These are phyloP conservation scores for Dothideomycetes sp. DNA, from an alignment of 2,329 filamentous ascomycete species.

Conservation along the genomic window DNA sequence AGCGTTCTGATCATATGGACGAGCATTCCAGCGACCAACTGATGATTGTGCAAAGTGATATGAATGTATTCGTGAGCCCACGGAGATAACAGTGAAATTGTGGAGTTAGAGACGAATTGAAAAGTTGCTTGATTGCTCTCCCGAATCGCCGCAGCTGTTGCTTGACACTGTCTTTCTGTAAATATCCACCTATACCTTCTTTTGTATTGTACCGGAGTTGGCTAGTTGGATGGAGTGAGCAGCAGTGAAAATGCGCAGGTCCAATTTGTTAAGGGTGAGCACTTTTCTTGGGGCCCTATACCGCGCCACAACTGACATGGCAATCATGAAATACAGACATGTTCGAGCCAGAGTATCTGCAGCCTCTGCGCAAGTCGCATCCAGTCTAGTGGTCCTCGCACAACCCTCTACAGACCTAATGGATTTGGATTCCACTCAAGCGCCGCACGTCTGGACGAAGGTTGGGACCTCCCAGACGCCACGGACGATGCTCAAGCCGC, in stretches of 20 bases:
- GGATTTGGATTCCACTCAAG: slow-evolving; percentile 5
- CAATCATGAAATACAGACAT: slow-evolving; percentile 2
- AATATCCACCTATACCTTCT: too few relatives aligned
- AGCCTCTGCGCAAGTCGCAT: slow-evolving; percentile 11
- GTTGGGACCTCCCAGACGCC: not conserved
- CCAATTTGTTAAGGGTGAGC: slow-evolving; percentile 9
- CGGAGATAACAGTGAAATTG: too few relatives aligned
- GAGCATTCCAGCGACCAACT: too few relatives aligned
- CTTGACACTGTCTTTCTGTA: too few relatives aligned
- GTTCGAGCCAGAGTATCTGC: slow-evolving; percentile 13
- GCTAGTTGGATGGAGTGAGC: not conserved
- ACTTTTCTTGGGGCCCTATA: too few relatives aligned
- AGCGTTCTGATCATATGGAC: too few relatives aligned
- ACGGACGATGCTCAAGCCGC: not conserved
- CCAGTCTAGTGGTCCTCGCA: not conserved
- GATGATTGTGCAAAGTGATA: too few relatives aligned
- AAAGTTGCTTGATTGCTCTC: too few relatives aligned
- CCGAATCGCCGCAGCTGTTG: too few relatives aligned
- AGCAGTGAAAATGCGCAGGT: slow-evolving; percentile 1
- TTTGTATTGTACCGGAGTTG: too few relatives aligned
- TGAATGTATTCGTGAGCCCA: too few relatives aligned
- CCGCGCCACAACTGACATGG: not conserved
- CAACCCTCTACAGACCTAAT: slow-evolving; percentile 1
- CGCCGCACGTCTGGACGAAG: not conserved
- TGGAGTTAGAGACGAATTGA: too few relatives aligned